Evolutionary conservation across 306 rosid species (phyloP), one percentile per base, ranked within the genome.

Genomic region (Fagus sylvatica): DNA sequence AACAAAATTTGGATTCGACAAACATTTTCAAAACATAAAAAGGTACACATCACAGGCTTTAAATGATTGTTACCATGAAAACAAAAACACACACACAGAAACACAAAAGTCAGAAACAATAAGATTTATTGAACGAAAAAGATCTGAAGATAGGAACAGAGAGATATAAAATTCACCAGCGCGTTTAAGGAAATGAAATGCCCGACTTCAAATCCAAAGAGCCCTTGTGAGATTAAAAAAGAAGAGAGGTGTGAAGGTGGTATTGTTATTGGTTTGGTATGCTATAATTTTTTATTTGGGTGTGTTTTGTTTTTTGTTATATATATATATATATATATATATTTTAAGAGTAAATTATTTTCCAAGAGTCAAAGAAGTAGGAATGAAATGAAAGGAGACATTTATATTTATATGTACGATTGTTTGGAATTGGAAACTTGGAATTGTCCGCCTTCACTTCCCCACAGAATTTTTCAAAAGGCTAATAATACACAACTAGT

Each of bases 131-230:
- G 71, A 36, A 28, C 5, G 68, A 28, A 75, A 75, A 22, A 54
- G 56, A 78, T 74, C 57, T 16, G 39, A 11, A 48, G 22, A 56
- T 10, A 8, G 9, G 15, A 19, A 62, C 17, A 43, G 65, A 28
- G 3, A 17, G 5, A 32, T 8, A 46, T 12, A 46, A 46, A 70
- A 16, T 40, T 75, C 48, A 75, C 80, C 80, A 71, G 69, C 40
- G 37, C 37, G 54, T 76, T 53, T 73, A 9, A 42, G 42, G 62
- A n/a, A 53, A 66, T 43, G 60, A 65, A 76, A 64, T 46, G 70
- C 49, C 51, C 12, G 15, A 17, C 49, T 66, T 28, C 12, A 39
- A 66, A 66, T 37, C 71, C 16, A 8, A 39, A n/a, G 71, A 66
- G 6, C 49, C 36, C 53, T 10, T 37, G 37, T 9, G 42, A 39